A percentile compares a stretch with the other conserved stretches of the same genome.
Evolutionary conservation across 495 filamentous ascomycete genomes (phyloP).

Genomic region (Hypoxylon cercidicola): DNA sequence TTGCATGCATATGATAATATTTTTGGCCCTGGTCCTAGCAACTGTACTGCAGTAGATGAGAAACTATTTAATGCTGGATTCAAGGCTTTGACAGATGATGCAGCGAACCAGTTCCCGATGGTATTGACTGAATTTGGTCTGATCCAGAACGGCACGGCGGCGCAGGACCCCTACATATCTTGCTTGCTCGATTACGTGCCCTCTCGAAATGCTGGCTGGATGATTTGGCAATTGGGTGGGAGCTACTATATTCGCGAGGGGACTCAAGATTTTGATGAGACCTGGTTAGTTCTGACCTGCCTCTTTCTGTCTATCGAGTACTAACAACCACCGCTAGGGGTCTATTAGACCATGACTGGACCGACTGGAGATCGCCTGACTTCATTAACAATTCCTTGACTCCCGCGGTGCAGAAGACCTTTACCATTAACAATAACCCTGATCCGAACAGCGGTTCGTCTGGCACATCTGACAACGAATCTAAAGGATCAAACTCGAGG

Average conservation of each 20-base stretch:
- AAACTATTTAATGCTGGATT: slow-evolving; percentile 65
- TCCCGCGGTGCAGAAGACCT: slow-evolving; percentile 45
- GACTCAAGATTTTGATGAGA: slow-evolving; percentile 61
- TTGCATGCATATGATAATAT: slow-evolving; percentile 68
- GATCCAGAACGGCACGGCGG: slow-evolving; percentile 48
- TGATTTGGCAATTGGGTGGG: slow-evolving; percentile 65
- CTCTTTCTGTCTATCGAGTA: background rate
- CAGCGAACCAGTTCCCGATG: slow-evolving; percentile 57
- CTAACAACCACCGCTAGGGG: slow-evolving; percentile 40
- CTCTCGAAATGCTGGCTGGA: slow-evolving; percentile 62
- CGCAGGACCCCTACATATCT: slow-evolving; percentile 55
- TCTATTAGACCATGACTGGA: slow-evolving; percentile 54
- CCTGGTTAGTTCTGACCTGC: slow-evolving; percentile 47
- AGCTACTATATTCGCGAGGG: slow-evolving; percentile 65
- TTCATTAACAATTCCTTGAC: slow-evolving; percentile 46
- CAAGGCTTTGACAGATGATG: slow-evolving; percentile 60
- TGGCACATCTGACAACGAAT: slow-evolving; percentile 20
- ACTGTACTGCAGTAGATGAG: slow-evolving; percentile 55
- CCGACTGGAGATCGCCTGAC: slow-evolving; percentile 51
- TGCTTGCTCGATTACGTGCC: slow-evolving; percentile 61
- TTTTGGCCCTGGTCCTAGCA: slow-evolving; percentile 51
- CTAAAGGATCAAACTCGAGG: slow-evolving; percentile 9
- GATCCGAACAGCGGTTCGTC: slow-evolving; percentile 13
- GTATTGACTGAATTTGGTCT: slow-evolving; percentile 64
- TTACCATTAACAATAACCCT: slow-evolving; percentile 25